Evolutionary conservation across 2,329 filamentous ascomycete genomes (phyloP), one percentile per base, ranked within the genome.

Genomic region (Aureobasidium sp.): DNA sequence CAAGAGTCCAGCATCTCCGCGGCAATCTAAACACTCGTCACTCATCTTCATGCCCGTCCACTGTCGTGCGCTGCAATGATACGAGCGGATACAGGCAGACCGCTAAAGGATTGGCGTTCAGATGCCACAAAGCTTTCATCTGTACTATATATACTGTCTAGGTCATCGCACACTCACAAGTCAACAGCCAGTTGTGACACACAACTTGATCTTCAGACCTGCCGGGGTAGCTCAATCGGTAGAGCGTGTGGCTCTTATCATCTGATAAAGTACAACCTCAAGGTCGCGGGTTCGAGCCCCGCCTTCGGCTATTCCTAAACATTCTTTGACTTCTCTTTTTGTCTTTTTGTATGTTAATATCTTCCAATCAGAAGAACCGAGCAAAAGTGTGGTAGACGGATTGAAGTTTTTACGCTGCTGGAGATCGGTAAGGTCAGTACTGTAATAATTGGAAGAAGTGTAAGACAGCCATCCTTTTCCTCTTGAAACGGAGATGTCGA

Each of bases 151-250:
- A 16, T 29, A 47, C 44, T 9, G 3, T 10, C n/a, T 10, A 21
- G 7, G 8, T 21, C 21, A 9, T 21, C n/a, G 1, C 5, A 2
- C 16, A 4, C 9, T 44, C 41, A 44, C 41, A 44, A 44, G 41
- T 44, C 41, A 27, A 27, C 41, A 44, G 41, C 41, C 41, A 44
- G 41, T 44, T 44, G 21, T 27, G 21, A n/a, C 41, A 44, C 21
- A 27, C 21, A 44, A 44, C 41, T 44, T 44, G 41, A 44, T 27
- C 41, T 11, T 53, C 52, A 58, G 44, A 44, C 48, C 55, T 64
- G 75, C 75, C 74, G 69, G 75, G 74, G 72, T 77, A 77, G 75
- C 75, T 77, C 75, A 77, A 77, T 77, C 74, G 75, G 71, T 72
- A 77, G 73, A 75, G 73, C 74, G 73, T 75, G 72, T 74, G 75